Evolutionary conservation across 208 protist genomes (phyloP).

Genomic region (Wallacemonas sp.): DNA sequence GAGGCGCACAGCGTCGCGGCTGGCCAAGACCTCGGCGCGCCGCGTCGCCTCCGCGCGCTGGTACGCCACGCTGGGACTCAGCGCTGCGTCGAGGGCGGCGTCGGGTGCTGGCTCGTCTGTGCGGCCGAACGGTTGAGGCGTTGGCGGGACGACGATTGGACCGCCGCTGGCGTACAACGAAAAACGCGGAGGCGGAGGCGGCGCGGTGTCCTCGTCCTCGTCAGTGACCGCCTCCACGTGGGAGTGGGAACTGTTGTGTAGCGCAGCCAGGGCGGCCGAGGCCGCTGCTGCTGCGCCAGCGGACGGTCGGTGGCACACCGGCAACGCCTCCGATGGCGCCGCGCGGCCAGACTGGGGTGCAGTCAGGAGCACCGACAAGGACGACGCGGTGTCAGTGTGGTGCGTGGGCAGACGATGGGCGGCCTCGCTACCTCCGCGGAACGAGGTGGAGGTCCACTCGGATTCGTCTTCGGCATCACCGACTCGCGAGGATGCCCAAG

Average conservation of each 20-base stretch:
- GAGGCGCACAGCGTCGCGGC: slow-evolving; percentile 1
- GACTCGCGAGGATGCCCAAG: neutral
- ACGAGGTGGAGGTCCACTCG: too few species aligned
- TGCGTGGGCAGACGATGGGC: too few species aligned
- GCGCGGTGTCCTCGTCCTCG: neutral
- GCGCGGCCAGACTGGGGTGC: too few species aligned
- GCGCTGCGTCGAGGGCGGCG: neutral
- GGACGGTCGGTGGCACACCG: too few species aligned
- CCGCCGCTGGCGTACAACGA: neutral
- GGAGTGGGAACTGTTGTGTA: neutral
- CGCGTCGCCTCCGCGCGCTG: neutral
- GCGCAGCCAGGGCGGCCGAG: neutral
- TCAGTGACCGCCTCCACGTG: neutral
- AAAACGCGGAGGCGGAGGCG: neutral
- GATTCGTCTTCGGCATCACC: too few species aligned
- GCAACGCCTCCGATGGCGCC: too few species aligned
- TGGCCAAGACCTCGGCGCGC: neutral
- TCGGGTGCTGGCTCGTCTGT: neutral
- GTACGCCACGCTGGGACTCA: neutral
- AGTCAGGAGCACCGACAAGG: too few species aligned
- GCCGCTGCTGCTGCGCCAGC: neutral
- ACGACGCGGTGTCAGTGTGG: too few species aligned
- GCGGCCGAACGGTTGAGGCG: neutral
- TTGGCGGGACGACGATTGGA: neutral
- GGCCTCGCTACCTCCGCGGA: too few species aligned